Percentiles rank a stretch among this genome's conserved stretches.
These are phyloP conservation scores for Didymellaceae sp. DNA, from an alignment of 2,329 filamentous ascomycete species.

Conservation along the genomic window DNA sequence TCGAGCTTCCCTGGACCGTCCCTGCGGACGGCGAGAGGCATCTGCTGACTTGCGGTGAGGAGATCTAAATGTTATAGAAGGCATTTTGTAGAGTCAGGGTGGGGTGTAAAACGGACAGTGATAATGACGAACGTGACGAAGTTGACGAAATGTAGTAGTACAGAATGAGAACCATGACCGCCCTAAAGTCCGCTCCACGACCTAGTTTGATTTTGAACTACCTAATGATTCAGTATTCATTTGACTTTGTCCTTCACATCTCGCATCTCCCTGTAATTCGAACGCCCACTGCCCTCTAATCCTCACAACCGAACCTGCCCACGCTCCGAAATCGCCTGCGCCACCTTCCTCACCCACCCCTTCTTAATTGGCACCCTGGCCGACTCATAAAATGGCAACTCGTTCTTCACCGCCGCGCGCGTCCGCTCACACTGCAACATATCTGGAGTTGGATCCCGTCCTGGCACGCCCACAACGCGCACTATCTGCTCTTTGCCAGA, in stretches of 20 bases:
- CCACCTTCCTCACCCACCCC: neutral
- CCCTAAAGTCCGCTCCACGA: too few species aligned
- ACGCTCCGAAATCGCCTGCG: neutral
- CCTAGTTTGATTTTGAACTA: too few species aligned
- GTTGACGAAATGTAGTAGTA: neutral
- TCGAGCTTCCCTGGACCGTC: constrained; percentile 41
- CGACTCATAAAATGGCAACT: neutral
- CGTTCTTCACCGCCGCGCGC: neutral
- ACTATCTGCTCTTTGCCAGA: too few species aligned
- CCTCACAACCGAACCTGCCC: neutral
- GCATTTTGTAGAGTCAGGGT: neutral
- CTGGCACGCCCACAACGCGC: too few species aligned
- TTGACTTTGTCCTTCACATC: too few species aligned
- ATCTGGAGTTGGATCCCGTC: too few species aligned
- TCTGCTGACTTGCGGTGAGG: constrained; percentile 40
- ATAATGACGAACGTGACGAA: neutral
- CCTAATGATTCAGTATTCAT: too few species aligned
- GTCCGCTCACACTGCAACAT: neutral
- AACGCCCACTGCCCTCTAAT: too few species aligned
- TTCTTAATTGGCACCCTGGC: neutral
- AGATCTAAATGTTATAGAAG: constrained; percentile 23
- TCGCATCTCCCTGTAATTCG: too few species aligned
- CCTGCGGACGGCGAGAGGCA: constrained; percentile 39
- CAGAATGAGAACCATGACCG: too few species aligned
- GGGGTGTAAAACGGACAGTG: neutral